phyloP scores from a whole-genome alignment of 345 rosid species.

The Psidium guajava region DNA sequence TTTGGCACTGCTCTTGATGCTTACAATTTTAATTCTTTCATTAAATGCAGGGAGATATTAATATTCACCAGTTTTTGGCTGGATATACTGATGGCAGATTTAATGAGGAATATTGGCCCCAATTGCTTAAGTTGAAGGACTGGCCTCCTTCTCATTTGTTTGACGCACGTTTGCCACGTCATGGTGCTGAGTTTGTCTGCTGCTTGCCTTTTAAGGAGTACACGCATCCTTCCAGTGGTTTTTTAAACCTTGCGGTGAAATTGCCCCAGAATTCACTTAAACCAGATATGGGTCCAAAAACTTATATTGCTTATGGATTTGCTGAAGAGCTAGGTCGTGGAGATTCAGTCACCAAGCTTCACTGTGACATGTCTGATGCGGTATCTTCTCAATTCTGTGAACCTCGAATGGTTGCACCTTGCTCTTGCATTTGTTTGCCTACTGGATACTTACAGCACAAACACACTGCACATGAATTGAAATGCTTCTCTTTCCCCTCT shows the following conservation, averaged over 20 bases:
- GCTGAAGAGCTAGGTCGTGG: constrained; percentile 69
- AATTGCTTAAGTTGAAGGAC: constrained; percentile 57
- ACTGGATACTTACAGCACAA: background rate
- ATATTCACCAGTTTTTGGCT: constrained; percentile 39
- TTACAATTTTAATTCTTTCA: background rate
- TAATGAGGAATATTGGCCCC: constrained; percentile 41
- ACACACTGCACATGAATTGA: background rate
- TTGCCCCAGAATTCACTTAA: constrained; percentile 39
- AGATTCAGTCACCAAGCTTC: constrained; percentile 87
- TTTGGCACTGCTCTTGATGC: background rate
- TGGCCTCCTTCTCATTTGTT: constrained; percentile 71
- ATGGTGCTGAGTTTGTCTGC: constrained; percentile 47
- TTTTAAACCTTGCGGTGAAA: constrained; percentile 47
- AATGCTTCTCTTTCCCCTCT: background rate
- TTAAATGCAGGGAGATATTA: constrained; percentile 33
- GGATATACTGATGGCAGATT: constrained; percentile 37
- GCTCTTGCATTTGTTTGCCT: background rate
- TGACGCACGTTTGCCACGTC: constrained; percentile 53
- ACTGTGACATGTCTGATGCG: constrained; percentile 86
- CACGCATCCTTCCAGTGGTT: constrained; percentile 55
- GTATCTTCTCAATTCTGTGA: constrained; percentile 18
- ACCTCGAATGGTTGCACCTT: background rate
- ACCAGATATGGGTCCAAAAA: constrained; percentile 88
- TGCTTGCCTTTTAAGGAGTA: constrained; percentile 68
- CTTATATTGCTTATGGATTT: constrained; percentile 68